These are phyloP conservation scores for Aquilaria sinensis DNA, from an alignment of 345 rosid genomes.

Conservation along the genomic window DNA sequence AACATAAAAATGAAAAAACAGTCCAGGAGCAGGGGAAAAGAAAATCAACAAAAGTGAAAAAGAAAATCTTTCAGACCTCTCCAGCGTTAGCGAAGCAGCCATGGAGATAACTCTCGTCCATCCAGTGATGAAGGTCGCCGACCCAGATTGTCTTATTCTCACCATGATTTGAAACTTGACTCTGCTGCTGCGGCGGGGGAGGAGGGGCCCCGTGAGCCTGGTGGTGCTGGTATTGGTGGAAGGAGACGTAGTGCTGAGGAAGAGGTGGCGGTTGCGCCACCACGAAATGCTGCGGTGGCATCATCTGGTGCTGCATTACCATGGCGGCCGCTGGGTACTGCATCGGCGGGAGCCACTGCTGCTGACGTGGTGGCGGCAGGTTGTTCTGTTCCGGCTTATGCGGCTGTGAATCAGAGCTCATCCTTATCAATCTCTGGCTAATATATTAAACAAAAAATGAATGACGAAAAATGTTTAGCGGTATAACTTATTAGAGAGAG, in stretches of 20 bases:
- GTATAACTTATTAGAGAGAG: too few relatives aligned
- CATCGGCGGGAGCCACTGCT: conserved; percentile 57
- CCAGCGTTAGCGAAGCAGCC: conserved; percentile 63
- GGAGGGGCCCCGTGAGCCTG: conserved; percentile 25
- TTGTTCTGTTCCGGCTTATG: conserved; percentile 29
- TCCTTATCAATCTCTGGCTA: conserved; percentile 24
- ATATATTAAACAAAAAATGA: too few relatives aligned
- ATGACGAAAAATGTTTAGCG: too few relatives aligned
- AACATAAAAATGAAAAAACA: not conserved
- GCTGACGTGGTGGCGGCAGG: conserved; percentile 27
- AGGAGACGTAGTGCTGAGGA: conserved; percentile 51
- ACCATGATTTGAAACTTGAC: conserved; percentile 31
- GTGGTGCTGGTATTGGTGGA: conserved; percentile 33
- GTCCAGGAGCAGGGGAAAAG: not conserved
- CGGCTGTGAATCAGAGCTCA: conserved; percentile 40
- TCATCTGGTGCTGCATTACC: conserved; percentile 88
- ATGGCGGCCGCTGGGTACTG: conserved; percentile 75
- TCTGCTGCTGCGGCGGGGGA: conserved; percentile 25
- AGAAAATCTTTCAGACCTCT: conserved; percentile 46
- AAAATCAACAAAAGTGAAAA: not conserved
- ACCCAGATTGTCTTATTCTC: conserved; percentile 89
- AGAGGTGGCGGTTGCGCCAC: conserved; percentile 34
- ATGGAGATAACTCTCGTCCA: conserved; percentile 89
- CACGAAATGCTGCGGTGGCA: conserved; percentile 51
- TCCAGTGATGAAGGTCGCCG: conserved; percentile 97